Base-by-base conservation (phyloP, 352 stramenopile species). In the Phytophthora pluvialis region DNA sequence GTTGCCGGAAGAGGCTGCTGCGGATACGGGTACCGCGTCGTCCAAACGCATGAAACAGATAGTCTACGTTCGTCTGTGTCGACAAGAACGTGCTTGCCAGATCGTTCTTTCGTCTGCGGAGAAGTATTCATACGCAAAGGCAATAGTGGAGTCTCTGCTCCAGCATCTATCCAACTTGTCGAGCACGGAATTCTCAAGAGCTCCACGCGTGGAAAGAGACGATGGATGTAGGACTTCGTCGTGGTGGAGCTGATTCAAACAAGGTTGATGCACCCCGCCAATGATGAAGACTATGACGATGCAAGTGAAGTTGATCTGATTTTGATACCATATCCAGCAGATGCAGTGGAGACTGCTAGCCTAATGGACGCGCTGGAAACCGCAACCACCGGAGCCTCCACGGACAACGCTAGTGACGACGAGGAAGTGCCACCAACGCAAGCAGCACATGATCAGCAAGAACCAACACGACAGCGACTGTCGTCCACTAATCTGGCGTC, bases 51-150 rank as follows among this genome's bases (percentile, higher is more conserved):
- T 6, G 15, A 65, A 59, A 26, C 36, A 59, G 15, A 32, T 65
- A 10, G 57, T 47, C 1, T 59, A 54, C 29, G 47, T 65, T 25
- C 47, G 32, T 47, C 57, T 65, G 8, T 31, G 21, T 11, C 29
- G 47, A n/a, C 29, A 59, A 9, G 58, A 66, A 29, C 40, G 48
- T 10, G 40, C 58, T 5, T 55, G 49, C 21, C 18, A 59, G 6
- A 33, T 60, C 15, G 58, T 66, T 4, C 16, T 60, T 1, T 49
- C 48, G n/a, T 66, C 31, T 25, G 39, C 31, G 0, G 58, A 59
- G 8, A 66, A 60, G 5, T 60, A 60, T 35, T 42, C 18, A 4
- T 66, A 54, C 25, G 58, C 58, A 29, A 66, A 66, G 29, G 31
- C 48, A 8, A 66, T 60, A 33, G 1, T 66, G 3, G 40, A 66